phyloP scores from a whole-genome alignment of 805 yeast species.

The Candida sakaeoensis region DNA sequence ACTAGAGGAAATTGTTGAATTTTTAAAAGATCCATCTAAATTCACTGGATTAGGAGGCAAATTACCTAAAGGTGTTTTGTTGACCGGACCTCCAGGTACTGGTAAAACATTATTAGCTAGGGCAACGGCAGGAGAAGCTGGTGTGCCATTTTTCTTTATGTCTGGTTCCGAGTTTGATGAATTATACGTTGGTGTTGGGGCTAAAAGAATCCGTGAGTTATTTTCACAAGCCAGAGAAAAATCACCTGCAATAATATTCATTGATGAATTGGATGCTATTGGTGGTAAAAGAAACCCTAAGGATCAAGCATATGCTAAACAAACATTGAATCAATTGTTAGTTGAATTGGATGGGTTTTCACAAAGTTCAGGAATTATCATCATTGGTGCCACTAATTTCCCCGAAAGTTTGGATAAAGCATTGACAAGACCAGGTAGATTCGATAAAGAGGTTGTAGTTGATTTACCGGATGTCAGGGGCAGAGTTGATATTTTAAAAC shows the following conservation, averaged over 20 bases:
- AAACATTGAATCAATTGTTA: constrained; percentile 90
- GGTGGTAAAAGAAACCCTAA: constrained; percentile 97
- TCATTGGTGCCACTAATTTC: constrained; percentile 97
- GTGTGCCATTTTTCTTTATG: constrained; percentile 97
- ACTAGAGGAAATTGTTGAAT: constrained; percentile 96
- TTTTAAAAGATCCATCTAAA: constrained; percentile 91
- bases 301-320: constrained; percentile 98
- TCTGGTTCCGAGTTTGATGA: constrained; percentile 98
- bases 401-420: constrained; percentile 97
- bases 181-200: constrained; percentile 98
- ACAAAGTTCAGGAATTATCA: constrained; percentile 87
- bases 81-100: constrained; percentile 99
- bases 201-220: constrained; percentile 92
- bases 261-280: constrained; percentile 97
- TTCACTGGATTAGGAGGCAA: constrained; percentile 97
- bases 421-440: constrained; percentile 95
- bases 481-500: constrained; percentile 85
- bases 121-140: constrained; percentile 99
- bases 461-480: constrained; percentile 98
- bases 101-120: constrained; percentile 96
- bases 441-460: constrained; percentile 92
- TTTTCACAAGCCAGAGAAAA: constrained; percentile 90
- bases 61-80: constrained; percentile 91
- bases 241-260: constrained; percentile 95
- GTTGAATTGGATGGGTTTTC: constrained; percentile 96